Evolutionary conservation across 805 yeast genomes (phyloP).

Genomic region (Metschnikowia continentalis): DNA sequence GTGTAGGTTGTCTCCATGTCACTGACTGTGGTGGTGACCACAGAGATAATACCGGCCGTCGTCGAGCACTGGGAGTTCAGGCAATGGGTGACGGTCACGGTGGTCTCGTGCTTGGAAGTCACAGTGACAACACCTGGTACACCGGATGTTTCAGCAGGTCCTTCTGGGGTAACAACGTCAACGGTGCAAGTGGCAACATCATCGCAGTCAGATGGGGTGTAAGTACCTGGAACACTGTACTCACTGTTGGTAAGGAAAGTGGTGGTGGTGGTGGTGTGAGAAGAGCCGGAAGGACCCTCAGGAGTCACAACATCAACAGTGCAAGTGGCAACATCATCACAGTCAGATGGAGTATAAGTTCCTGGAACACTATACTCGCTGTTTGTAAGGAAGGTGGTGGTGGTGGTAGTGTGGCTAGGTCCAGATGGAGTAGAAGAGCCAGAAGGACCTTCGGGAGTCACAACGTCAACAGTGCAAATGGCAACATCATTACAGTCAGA

Average conservation of each 20-base stretch:
- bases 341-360: slow-evolving; percentile 3
- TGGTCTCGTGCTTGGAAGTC: neutral
- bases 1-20: neutral
- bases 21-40: neutral
- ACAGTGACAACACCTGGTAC: neutral
- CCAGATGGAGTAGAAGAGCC: neutral
- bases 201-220: slow-evolving; percentile 3
- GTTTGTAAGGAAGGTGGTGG: neutral
- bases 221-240: neutral
- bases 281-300: neutral
- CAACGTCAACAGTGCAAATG: too few species aligned
- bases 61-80: neutral
- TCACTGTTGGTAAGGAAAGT: neutral
- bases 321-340: neutral
- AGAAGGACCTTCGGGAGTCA: too few species aligned
- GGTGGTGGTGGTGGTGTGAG: slow-evolving; percentile 2
- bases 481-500: too few species aligned
- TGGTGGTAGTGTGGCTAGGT: neutral
- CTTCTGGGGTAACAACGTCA: neutral
- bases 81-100: slow-evolving; percentile 1
- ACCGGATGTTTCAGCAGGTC: neutral
- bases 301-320: neutral
- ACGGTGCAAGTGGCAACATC: slow-evolving; percentile 1
- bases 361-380: neutral
- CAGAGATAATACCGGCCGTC: neutral